A percentile compares a stretch with the other conserved stretches of the same genome.
Conservation (phyloP, 2,329 filamentous ascomycete species). For the Cordyceps javanica region DNA sequence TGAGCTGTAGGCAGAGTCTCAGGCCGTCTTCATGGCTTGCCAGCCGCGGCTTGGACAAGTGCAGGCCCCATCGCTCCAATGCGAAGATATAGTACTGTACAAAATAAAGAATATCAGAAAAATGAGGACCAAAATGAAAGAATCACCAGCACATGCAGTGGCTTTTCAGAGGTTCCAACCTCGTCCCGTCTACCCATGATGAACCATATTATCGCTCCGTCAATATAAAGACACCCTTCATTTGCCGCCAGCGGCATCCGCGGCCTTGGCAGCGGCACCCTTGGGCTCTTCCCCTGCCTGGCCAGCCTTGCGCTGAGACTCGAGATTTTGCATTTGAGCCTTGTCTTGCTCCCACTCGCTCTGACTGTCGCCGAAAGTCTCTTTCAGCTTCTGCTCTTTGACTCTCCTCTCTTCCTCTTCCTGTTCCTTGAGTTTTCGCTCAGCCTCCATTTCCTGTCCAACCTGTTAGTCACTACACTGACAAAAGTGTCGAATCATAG, state of each 20-base stretch:
- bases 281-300: conserved; percentile 9
- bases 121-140: conserved; percentile 15
- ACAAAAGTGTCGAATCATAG: background rate
- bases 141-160: conserved; percentile 1
- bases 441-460: conserved; percentile 80
- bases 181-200: background rate
- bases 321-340: conserved; percentile 64
- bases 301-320: conserved; percentile 17
- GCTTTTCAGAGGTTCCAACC: background rate
- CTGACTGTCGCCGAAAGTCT: conserved; percentile 70
- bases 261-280: conserved; percentile 8
- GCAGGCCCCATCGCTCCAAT: background rate
- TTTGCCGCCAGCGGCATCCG: conserved; percentile 11
- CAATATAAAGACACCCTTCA: background rate
- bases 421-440: conserved; percentile 63
- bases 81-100: conserved; percentile 11
- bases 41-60: conserved; percentile 11
- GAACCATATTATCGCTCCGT: background rate
- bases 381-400: conserved; percentile 69
- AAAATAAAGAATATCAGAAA: conserved; percentile 2
- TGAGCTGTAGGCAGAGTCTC: conserved; percentile 4
- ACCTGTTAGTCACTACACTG: conserved; percentile 14
- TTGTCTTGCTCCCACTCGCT: conserved; percentile 90
- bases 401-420: conserved; percentile 71
- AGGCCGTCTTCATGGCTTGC: background rate